Conservation (phyloP, 257 asterid genomes). For the Asclepias syriaca region DNA sequence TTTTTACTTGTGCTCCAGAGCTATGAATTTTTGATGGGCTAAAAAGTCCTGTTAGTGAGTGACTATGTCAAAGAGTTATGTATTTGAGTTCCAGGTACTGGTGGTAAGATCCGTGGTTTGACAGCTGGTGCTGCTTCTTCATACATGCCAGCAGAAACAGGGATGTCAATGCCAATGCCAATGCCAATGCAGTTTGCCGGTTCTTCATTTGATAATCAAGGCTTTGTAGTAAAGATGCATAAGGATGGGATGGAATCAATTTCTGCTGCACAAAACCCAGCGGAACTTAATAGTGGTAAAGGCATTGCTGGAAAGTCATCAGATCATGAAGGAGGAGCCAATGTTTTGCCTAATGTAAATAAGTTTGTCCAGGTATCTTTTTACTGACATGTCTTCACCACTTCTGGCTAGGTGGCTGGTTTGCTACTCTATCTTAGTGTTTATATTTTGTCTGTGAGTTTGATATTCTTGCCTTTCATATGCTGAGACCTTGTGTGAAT, state of each 20-base stretch:
- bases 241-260: slow-evolving; percentile 58
- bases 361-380: slow-evolving; percentile 40
- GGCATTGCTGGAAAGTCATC: slow-evolving; percentile 43
- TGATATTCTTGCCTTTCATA: background rate
- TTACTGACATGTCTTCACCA: background rate
- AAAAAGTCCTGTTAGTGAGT: background rate
- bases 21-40: background rate
- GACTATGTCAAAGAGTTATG: background rate
- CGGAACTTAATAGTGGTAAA: slow-evolving; percentile 53
- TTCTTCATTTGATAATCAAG: slow-evolving; percentile 63
- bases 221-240: slow-evolving; percentile 53
- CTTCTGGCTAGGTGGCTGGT: background rate
- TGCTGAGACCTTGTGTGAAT: too few species aligned
- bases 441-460: background rate
- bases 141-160: slow-evolving; percentile 53
- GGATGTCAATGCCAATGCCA: slow-evolving; percentile 25
- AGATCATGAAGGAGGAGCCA: slow-evolving; percentile 60
- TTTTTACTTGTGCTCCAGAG: background rate
- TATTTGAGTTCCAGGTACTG: slow-evolving; percentile 42
- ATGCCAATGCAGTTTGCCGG: slow-evolving; percentile 59
- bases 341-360: slow-evolving; percentile 38
- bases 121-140: slow-evolving; percentile 50
- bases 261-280: slow-evolving; percentile 37
- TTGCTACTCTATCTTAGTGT: background rate
- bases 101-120: slow-evolving; percentile 54